phyloP scores from a whole-genome alignment of 2,329 filamentous ascomycete species.

The Cordyceps tenuipes region DNA sequence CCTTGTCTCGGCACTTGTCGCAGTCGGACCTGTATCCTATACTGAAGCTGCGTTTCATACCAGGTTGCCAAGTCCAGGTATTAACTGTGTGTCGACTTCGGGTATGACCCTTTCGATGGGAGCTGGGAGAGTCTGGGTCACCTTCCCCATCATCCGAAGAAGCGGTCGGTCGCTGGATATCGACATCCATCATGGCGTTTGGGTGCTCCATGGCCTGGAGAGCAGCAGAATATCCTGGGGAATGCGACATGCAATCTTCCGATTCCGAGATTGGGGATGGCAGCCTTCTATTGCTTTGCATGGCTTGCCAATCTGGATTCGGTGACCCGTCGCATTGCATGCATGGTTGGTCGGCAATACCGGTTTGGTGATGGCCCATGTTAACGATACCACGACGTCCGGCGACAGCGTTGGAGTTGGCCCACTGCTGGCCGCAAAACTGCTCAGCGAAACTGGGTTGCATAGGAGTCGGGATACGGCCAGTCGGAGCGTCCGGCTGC shows the following conservation, averaged over 20 bases:
- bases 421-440: conserved; percentile 43
- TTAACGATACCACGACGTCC: conserved; percentile 28
- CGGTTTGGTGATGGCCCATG: conserved; percentile 31
- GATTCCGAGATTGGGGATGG: conserved; percentile 54
- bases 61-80: conserved; percentile 51
- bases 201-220: conserved; percentile 34
- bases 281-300: conserved; percentile 45
- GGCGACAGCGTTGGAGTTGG: conserved; percentile 24
- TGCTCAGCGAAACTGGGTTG: conserved; percentile 49
- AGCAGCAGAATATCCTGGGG: conserved; percentile 21
- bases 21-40: conserved; percentile 74
- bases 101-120: conserved; percentile 46
- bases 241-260: conserved; percentile 39
- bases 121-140: conserved; percentile 36
- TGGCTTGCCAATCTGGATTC: conserved; percentile 43
- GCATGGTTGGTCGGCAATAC: conserved; percentile 27
- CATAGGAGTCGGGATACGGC: conserved; percentile 52
- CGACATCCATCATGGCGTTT: conserved; percentile 30
- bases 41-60: conserved; percentile 63
- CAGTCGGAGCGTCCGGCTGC: conserved; percentile 20
- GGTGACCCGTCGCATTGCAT: conserved; percentile 36
- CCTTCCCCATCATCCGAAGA: conserved; percentile 21
- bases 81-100: conserved; percentile 53
- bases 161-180: conserved; percentile 18
- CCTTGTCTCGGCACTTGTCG: conserved; percentile 66